These are phyloP conservation scores for Candida khao-thaluensis DNA, from an alignment of 805 yeast species.

Conservation along the genomic window DNA sequence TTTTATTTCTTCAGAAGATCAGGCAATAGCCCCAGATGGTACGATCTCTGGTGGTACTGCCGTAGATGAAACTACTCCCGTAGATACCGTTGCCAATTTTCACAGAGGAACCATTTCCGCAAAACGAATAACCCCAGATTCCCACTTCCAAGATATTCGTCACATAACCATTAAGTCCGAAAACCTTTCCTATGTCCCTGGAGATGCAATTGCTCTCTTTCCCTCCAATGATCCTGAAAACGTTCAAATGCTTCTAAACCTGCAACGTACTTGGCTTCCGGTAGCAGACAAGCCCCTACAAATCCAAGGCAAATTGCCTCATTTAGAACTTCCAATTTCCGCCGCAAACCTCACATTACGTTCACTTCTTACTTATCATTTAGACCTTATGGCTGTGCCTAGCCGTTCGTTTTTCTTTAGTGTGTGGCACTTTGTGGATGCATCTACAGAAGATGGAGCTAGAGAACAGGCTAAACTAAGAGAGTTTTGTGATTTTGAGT, in stretches of 20 bases:
- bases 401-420: constrained; percentile 75
- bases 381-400: constrained; percentile 83
- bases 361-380: constrained; percentile 69
- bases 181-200: constrained; percentile 54
- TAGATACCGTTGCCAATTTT: neutral
- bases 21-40: neutral
- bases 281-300: constrained; percentile 61
- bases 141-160: constrained; percentile 91
- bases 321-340: constrained; percentile 31
- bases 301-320: constrained; percentile 36
- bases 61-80: too few relatives aligned
- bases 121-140: constrained; percentile 58
- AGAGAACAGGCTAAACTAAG: constrained; percentile 72
- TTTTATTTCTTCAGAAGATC: neutral
- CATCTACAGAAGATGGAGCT: constrained; percentile 52
- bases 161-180: constrained; percentile 47
- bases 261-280: constrained; percentile 69
- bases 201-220: constrained; percentile 76
- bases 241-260: constrained; percentile 62
- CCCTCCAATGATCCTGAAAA: constrained; percentile 66
- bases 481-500: constrained; percentile 72
- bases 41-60: neutral
- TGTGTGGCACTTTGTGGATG: constrained; percentile 63
- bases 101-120: constrained; percentile 52
- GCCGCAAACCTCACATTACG: constrained; percentile 56